Base-by-base conservation (phyloP, 2,329 filamentous ascomycete genomes). In the Pyrenochaeta sp. region DNA sequence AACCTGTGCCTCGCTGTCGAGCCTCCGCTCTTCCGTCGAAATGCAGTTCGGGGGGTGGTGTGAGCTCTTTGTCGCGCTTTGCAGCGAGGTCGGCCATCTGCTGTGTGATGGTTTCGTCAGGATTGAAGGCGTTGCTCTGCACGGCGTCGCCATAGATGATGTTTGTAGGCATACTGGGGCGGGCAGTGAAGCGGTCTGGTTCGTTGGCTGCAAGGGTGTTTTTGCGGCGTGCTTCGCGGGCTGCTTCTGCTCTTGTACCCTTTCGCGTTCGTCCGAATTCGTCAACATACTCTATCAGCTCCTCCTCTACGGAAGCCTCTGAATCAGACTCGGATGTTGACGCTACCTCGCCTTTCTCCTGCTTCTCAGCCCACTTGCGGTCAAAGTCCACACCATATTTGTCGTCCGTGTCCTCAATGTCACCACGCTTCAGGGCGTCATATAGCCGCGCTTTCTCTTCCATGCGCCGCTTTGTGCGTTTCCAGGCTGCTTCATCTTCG, bases 391-490 rank as follows among this genome's bases (percentile, higher is more conserved):
- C 89, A 21, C 96, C 76, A 59, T 81, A 84, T 20, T 85, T 83
- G 63, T 87, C 85, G 36, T 85, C 79, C 64, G 85, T 80, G 69
- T 88, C 85, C 61, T 90, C 85, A 36, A 81, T 57, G 69, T 96
- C 89, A n/a, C 94, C 93, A 30, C 90, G 85, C 76, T 96, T 96
- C 86, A 99, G 89, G 32, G 91, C 90, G 6, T 90, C 88, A 76
- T 99, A 99, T 1, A 95, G 78, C 4, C 90, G 85, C 3, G 91
- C 92, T 76, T 99, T 99, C 78, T 92, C 89, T 71, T 96, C 88
- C 88, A 99, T 91, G 69, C 88, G 90, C 61, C 88, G 85, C 73
- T 88, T 90, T 18, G 91, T 89, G 51, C 90, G 86, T 80, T 85
- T 79, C 71, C 85, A 80, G 15, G 81, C 77, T 9, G 78, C 80